Percentiles rank a stretch among this genome's conserved stretches.
Conservation (phyloP, 1,139 yeast genomes). For the Yamadazyma diddensiae region DNA sequence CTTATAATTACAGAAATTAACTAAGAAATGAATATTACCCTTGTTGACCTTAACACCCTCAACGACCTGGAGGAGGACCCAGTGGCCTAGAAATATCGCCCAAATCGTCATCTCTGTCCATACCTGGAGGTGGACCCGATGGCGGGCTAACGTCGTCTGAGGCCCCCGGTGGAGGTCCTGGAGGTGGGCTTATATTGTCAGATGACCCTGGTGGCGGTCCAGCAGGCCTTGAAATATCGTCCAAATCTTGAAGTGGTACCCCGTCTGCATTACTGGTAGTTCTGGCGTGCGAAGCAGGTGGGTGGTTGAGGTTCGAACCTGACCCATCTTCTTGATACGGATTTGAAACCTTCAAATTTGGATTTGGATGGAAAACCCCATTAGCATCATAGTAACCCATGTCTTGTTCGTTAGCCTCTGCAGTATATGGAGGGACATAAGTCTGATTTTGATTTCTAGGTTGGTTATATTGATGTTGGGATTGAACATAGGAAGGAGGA, state of each 20-base stretch:
- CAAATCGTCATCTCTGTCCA: background rate
- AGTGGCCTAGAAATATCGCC: conserved; percentile 1
- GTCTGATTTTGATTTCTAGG: conserved; percentile 35
- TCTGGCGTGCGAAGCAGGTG: conserved; percentile 22
- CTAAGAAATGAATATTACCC: too few relatives aligned
- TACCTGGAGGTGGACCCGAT: conserved; percentile 6
- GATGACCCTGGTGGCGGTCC: conserved; percentile 2
- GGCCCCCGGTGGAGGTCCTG: conserved; percentile 3
- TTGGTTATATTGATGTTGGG: conserved; percentile 59
- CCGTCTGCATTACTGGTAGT: conserved; percentile 14
- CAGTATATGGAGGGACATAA: conserved; percentile 68
- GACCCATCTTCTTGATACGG: conserved; percentile 8
- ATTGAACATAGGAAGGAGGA: conserved; percentile 80
- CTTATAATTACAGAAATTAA: too few relatives aligned
- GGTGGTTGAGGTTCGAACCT: conserved; percentile 10
- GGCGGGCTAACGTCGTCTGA: conserved; percentile 10
- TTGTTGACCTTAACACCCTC: too few relatives aligned
- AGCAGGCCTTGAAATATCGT: conserved; percentile 4
- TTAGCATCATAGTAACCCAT: conserved; percentile 75
- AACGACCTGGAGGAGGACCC: conserved; percentile 8
- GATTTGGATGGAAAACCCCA: conserved; percentile 53
- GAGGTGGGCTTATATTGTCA: conserved; percentile 5
- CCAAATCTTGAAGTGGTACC: conserved; percentile 9
- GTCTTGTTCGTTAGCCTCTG: conserved; percentile 63
- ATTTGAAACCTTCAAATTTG: conserved; percentile 22